Evolutionary conservation across 192 early-diverging fungal genomes (phyloP).

Genomic region (Funneliformis mosseae): DNA sequence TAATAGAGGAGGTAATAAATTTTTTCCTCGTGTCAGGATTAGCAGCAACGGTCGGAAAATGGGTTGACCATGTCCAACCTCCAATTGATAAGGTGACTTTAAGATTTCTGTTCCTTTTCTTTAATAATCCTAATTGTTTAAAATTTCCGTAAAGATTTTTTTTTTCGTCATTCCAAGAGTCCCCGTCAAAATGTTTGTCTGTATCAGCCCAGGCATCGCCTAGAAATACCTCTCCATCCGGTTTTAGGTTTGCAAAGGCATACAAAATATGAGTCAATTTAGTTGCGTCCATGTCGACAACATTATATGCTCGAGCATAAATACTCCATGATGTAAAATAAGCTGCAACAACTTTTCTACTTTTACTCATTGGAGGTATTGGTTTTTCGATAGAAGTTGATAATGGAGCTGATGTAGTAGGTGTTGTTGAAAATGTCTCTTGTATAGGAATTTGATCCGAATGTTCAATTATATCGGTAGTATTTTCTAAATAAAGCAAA

Average conservation of each 20-base stretch:
- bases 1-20: conserved; percentile 60
- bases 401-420: not conserved
- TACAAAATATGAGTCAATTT: conserved; percentile 81
- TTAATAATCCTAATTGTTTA: conserved; percentile 67
- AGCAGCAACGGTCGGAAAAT: conserved; percentile 67
- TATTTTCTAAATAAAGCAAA: not conserved
- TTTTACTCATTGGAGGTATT: not conserved
- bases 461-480: not conserved
- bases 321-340: conserved; percentile 64
- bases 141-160: conserved; percentile 61
- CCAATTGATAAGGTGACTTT: conserved; percentile 76
- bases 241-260: conserved; percentile 73
- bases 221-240: conserved; percentile 65
- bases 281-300: conserved; percentile 59
- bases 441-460: not conserved
- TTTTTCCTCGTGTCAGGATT: conserved; percentile 48
- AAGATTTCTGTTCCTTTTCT: conserved; percentile 66
- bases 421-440: not conserved
- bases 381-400: not conserved
- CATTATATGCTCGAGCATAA: conserved; percentile 69
- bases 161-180: conserved; percentile 58
- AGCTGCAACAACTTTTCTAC: conserved; percentile 1
- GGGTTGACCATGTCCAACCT: conserved; percentile 75
- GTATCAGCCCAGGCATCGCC: conserved; percentile 80
- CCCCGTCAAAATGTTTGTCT: conserved; percentile 64